Evolutionary conservation across 2,329 filamentous ascomycete species (phyloP).

Genomic region (Ascochyta fabae): DNA sequence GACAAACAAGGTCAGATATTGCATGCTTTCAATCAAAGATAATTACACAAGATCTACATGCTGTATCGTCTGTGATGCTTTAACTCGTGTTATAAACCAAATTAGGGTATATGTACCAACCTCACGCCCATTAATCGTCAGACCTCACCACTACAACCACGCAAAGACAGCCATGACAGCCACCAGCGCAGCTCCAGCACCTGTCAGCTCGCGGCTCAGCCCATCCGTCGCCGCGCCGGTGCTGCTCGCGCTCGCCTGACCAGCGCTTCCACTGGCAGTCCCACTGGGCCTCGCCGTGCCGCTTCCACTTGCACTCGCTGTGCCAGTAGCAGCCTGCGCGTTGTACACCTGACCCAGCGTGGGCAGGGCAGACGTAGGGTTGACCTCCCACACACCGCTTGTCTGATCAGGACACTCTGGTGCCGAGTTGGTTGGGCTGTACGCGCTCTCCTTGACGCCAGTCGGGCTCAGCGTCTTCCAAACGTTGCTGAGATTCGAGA

Average conservation of each 20-base stretch:
- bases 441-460: slow-evolving; percentile 70
- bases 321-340: slow-evolving; percentile 8
- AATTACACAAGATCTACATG: neutral
- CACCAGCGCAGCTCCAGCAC: slow-evolving; percentile 26
- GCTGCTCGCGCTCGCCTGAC: slow-evolving; percentile 4
- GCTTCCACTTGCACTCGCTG: slow-evolving; percentile 8
- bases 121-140: neutral
- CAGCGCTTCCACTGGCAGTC: slow-evolving; percentile 3
- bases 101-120: slow-evolving; percentile 2
- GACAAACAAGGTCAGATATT: too few relatives aligned
- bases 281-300: slow-evolving; percentile 12
- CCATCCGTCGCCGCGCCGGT: slow-evolving; percentile 31
- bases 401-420: slow-evolving; percentile 75
- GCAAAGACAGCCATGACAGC: slow-evolving; percentile 32
- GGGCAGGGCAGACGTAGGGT: slow-evolving; percentile 73
- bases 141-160: slow-evolving; percentile 23
- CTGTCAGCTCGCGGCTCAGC: slow-evolving; percentile 29
- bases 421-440: slow-evolving; percentile 67
- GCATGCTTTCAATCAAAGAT: neutral
- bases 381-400: slow-evolving; percentile 72
- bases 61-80: neutral
- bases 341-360: slow-evolving; percentile 61
- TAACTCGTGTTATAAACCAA: neutral
- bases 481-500: slow-evolving; percentile 74
- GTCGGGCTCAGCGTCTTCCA: slow-evolving; percentile 77